These are phyloP conservation scores for Talaromyces sp. DNA, from an alignment of 2,329 filamentous ascomycete species.

Conservation along the genomic window DNA sequence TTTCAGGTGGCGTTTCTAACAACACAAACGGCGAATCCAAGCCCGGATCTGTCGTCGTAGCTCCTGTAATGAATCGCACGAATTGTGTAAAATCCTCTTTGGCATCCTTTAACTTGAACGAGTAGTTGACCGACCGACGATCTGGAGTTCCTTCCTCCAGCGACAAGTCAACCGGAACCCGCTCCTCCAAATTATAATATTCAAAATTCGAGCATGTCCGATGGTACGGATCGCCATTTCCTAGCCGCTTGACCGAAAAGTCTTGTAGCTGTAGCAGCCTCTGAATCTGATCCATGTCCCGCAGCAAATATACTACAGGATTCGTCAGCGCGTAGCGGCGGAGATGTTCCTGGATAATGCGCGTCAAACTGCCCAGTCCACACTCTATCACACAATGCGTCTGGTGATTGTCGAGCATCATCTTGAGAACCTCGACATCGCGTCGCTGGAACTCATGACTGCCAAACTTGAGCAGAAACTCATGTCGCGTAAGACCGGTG, in stretches of 20 bases:
- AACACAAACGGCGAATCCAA: constrained; percentile 61
- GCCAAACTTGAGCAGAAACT: constrained; percentile 40
- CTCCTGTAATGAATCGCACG: constrained; percentile 57
- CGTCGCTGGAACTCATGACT: constrained; percentile 43
- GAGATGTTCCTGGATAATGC: constrained; percentile 41
- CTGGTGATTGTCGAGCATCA: constrained; percentile 45
- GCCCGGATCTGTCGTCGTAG: constrained; percentile 51
- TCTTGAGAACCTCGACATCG: constrained; percentile 42
- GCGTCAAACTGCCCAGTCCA: constrained; percentile 43
- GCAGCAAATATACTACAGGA: constrained; percentile 42
- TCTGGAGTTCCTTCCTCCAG: constrained; percentile 40
- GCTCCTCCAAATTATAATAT: constrained; percentile 50
- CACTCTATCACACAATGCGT: constrained; percentile 44
- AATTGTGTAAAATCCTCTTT: constrained; percentile 61
- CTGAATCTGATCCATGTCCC: constrained; percentile 41
- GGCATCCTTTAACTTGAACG: constrained; percentile 50
- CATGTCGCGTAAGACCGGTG: constrained; percentile 42
- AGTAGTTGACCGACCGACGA: constrained; percentile 45
- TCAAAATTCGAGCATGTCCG: constrained; percentile 48
- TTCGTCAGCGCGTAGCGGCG: constrained; percentile 37
- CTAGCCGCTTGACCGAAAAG: constrained; percentile 42
- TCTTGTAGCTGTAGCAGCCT: constrained; percentile 44
- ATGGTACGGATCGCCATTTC: constrained; percentile 46
- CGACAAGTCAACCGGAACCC: constrained; percentile 27
- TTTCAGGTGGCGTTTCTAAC: constrained; percentile 57